Conservation (phyloP, 495 filamentous ascomycete genomes). For the Lichina pygmaea region DNA sequence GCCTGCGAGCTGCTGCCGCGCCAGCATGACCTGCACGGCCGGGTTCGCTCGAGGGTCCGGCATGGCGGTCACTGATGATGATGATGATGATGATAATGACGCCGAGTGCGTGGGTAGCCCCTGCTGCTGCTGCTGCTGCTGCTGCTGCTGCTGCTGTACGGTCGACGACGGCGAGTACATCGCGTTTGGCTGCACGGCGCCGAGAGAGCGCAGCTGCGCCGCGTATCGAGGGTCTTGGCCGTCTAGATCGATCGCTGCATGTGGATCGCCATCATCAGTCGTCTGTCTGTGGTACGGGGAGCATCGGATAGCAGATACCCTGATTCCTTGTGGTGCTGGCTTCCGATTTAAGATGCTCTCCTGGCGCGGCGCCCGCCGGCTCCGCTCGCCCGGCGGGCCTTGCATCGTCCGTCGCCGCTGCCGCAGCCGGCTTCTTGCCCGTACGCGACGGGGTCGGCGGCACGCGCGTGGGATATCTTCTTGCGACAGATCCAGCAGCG, state of each 20-base stretch:
- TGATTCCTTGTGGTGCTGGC: neutral
- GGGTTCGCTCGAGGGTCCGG: slow-evolving; percentile 24
- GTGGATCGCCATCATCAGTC: slow-evolving; percentile 8
- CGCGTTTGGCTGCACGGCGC: slow-evolving; percentile 31
- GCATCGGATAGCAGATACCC: slow-evolving; percentile 7
- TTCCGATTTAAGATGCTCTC: no score
- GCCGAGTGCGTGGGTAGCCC: slow-evolving; percentile 3
- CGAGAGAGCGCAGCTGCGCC: slow-evolving; percentile 30
- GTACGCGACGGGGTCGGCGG: slow-evolving; percentile 12
- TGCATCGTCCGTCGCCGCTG: slow-evolving; percentile 5
- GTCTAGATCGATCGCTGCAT: slow-evolving; percentile 35
- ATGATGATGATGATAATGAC: slow-evolving; percentile 8
- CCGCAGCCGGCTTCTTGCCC: slow-evolving; percentile 6
- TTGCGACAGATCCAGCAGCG: slow-evolving; percentile 21
- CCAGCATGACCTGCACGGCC: slow-evolving; percentile 21
- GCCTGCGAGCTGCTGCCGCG: slow-evolving; percentile 17
- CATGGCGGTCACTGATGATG: slow-evolving; percentile 12
- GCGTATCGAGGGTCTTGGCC: slow-evolving; percentile 36
- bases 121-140: slow-evolving; percentile 5
- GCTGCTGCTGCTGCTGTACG: slow-evolving; percentile 6
- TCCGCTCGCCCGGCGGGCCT: slow-evolving; percentile 10
- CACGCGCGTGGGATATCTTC: slow-evolving; percentile 27
- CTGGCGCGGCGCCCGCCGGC: slow-evolving; percentile 6
- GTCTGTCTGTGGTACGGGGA: slow-evolving; percentile 10
- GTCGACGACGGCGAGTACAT: slow-evolving; percentile 28